These are phyloP conservation scores for Ganoderma meredithae DNA, from an alignment of 1,284 basidiomycete genomes.

Conservation along the genomic window DNA sequence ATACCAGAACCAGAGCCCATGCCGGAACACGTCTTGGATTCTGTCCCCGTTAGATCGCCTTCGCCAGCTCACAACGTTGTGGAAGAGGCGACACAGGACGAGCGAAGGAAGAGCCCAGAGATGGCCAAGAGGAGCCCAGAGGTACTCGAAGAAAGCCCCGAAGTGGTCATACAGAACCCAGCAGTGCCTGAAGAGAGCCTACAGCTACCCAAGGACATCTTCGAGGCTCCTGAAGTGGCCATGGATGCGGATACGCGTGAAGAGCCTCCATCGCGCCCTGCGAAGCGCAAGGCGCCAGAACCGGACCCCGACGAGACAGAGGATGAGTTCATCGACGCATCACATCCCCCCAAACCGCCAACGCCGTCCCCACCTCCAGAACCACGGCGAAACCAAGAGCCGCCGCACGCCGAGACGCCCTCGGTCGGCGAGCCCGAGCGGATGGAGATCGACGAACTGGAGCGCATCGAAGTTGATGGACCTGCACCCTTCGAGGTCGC, in stretches of 20 bases:
- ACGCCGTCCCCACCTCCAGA: constrained; percentile 1
- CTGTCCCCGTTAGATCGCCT: not conserved
- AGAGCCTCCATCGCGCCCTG: not conserved
- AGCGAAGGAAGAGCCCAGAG: not conserved
- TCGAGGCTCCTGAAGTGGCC: not conserved
- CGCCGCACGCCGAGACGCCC: not conserved
- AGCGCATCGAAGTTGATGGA: not conserved
- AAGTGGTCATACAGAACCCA: no score
- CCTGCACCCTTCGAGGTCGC: not conserved
- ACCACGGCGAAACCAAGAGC: not conserved
- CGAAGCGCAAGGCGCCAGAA: constrained; percentile 2
- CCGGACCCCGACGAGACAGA: constrained; percentile 6
- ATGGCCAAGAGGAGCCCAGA: not conserved
- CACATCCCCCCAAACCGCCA: constrained; percentile 3
- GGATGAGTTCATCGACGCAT: constrained; percentile 8
- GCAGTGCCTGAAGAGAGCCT: not conserved
- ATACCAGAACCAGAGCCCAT: not conserved
- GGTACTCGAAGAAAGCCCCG: not conserved
- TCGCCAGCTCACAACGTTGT: not conserved
- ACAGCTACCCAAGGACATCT: not conserved
- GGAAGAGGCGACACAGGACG: not conserved
- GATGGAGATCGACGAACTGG: not conserved
- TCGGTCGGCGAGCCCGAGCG: not conserved
- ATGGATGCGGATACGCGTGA: not conserved
- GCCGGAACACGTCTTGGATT: not conserved